Evolutionary conservation across 1,284 basidiomycete genomes (phyloP), one percentile per base, ranked within the genome.

Genomic region (Ganoderma multipileum): DNA sequence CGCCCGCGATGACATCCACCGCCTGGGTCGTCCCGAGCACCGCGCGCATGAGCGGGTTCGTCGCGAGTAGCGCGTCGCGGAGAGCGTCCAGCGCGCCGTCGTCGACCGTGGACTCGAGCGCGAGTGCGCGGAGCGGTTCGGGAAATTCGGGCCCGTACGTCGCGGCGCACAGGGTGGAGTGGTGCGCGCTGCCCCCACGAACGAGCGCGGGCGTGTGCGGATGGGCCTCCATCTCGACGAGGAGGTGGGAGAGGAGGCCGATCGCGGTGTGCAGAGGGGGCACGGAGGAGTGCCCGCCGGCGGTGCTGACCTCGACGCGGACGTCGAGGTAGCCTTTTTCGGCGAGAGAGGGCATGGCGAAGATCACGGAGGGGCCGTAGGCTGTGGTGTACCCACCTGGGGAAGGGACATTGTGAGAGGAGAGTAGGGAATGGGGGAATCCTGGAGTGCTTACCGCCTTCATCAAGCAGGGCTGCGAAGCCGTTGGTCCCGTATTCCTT

Each of bases 311-410:
- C 14, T 83, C 80, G 38, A 79, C 61, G 26, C 81, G 81, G 30
- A 87, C 81, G 71, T 91, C 86, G 50, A 89, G 71, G 71, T 88
- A 87, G 0, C 91, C 92, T 76, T 92, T 93, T 80, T 93, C 91
- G 0, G 82, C 82, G 1, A 90, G 83, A 2, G 82, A 82, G 0
- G 88, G 90, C 0, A 79, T 71, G 1, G 85, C 86, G 67, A 88
- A 81, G 42, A 84, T 73, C 11, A 80, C 76, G 2, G 83, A 84
- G 14, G 66, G 71, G 23, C 77, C 77, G 47, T 77, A 77, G 36
- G 74, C 66, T 36, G 81, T 73, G 9, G 64, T 67, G 63, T 77
- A 83, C 38, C 75, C 73, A 58, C 79, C 80, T 84, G 72, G 1
- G 8, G 68, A 11, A 16, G 38, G 23, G 47, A 11, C 23, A 11